Evolutionary conservation across 1,284 basidiomycete genomes (phyloP).

Genomic region (Meripilus lineatus): DNA sequence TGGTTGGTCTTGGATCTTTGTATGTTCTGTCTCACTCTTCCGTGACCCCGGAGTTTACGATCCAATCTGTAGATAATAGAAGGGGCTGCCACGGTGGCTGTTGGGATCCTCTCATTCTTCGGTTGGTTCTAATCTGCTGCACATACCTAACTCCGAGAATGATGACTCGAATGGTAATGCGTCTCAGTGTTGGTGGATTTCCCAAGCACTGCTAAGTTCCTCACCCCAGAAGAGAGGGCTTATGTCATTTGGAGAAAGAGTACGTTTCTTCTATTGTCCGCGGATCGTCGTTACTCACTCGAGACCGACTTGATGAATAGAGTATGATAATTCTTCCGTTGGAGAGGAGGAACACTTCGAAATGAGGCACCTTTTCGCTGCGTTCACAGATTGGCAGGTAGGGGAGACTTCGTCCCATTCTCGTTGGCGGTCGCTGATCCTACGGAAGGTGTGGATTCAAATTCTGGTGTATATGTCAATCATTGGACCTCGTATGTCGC

Average conservation of each 20-base stretch:
- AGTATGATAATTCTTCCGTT: constrained; percentile 60
- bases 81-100: constrained; percentile 45
- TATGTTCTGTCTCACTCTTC: constrained; percentile 21
- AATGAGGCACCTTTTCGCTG: constrained; percentile 46
- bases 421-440: background rate
- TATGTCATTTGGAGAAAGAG: constrained; percentile 63
- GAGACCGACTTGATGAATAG: constrained; percentile 24
- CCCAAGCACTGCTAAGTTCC: constrained; percentile 49
- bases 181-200: constrained; percentile 56
- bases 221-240: constrained; percentile 54
- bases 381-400: constrained; percentile 63
- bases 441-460: constrained; percentile 44
- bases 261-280: constrained; percentile 19
- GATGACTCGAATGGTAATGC: background rate
- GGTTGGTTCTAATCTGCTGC: constrained; percentile 29
- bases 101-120: constrained; percentile 42
- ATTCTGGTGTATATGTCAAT: constrained; percentile 60
- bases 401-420: too few relatives aligned
- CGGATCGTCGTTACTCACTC: background rate
- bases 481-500: constrained; percentile 51
- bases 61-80: constrained; percentile 40
- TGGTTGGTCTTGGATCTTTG: constrained; percentile 40
- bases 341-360: constrained; percentile 62
- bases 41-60: background rate
- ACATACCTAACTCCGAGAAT: constrained; percentile 6